These are phyloP conservation scores for Evernia prunastri DNA, from an alignment of 495 filamentous ascomycete genomes.

Conservation along the genomic window DNA sequence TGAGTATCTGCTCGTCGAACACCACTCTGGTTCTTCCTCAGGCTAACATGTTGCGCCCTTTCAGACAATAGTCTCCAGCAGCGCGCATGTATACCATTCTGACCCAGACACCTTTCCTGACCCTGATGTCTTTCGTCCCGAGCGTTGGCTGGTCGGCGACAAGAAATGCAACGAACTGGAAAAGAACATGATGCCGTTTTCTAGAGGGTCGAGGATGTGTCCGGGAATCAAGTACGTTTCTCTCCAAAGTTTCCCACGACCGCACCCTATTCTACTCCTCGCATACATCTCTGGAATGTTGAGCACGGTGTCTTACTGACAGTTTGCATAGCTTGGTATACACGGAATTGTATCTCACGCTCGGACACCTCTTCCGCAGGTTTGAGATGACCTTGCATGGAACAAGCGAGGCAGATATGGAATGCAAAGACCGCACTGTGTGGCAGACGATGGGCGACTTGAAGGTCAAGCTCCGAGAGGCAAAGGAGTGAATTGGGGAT, in stretches of 20 bases:
- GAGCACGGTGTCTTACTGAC: not conserved
- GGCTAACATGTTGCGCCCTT: not conserved
- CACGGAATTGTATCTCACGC: not conserved
- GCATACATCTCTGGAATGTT: not conserved
- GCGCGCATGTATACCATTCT: not conserved
- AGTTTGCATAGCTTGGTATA: not conserved
- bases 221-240: not conserved
- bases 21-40: not conserved
- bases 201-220: not conserved
- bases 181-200: not conserved
- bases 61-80: not conserved
- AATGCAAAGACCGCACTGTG: not conserved
- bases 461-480: not conserved
- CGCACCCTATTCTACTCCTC: no score
- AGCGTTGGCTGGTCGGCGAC: not conserved
- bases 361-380: not conserved
- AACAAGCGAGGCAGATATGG: not conserved
- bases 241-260: not conserved
- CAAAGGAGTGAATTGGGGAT: not conserved
- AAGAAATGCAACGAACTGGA: not conserved
- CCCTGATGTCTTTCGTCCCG: not conserved
- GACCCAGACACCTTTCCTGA: not conserved
- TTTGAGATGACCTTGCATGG: not conserved
- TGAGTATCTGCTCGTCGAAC: not conserved
- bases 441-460: not conserved